phyloP scores from a whole-genome alignment of 1,284 basidiomycete genomes.

The Nidula niveotomentosa region DNA sequence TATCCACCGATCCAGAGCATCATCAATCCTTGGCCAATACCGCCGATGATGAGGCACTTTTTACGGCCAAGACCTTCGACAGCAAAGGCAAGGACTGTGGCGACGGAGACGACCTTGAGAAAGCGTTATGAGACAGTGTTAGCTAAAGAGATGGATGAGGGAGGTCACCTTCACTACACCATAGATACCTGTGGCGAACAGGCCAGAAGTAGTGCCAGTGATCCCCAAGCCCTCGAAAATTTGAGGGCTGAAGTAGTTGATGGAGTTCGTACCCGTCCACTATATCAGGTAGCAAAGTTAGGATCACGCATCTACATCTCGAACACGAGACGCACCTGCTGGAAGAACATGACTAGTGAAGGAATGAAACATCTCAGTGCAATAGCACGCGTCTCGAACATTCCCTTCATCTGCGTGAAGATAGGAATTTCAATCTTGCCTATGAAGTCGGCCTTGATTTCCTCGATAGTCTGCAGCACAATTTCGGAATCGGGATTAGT shows the following conservation, averaged over 20 bases:
- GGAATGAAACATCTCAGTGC: slow-evolving; percentile 51
- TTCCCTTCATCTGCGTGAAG: slow-evolving; percentile 35
- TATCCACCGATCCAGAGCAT: slow-evolving; percentile 55
- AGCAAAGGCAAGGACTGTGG: slow-evolving; percentile 36
- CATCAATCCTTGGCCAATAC: slow-evolving; percentile 40
- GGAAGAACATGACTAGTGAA: slow-evolving; percentile 51
- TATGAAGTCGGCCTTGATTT: slow-evolving; percentile 50
- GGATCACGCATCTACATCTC: background rate
- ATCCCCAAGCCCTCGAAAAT: slow-evolving; percentile 58
- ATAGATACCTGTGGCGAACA: slow-evolving; percentile 61
- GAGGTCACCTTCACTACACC: slow-evolving; percentile 49
- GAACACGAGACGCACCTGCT: slow-evolving; percentile 26
- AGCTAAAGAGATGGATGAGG: background rate
- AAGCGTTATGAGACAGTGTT: background rate
- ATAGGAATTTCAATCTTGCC: slow-evolving; percentile 39
- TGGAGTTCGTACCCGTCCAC: slow-evolving; percentile 61
- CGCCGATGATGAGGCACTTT: slow-evolving; percentile 42
- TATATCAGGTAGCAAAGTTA: slow-evolving; percentile 13
- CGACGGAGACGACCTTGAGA: slow-evolving; percentile 36
- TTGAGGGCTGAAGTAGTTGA: slow-evolving; percentile 54
- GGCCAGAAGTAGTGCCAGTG: slow-evolving; percentile 42
- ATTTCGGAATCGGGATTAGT: slow-evolving; percentile 35
- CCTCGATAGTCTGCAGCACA: slow-evolving; percentile 43
- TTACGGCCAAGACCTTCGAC: slow-evolving; percentile 46
- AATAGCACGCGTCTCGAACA: slow-evolving; percentile 43